These are phyloP conservation scores for Kwoniella europaea DNA, from an alignment of 768 basidiomycete genomes.

Conservation along the genomic window DNA sequence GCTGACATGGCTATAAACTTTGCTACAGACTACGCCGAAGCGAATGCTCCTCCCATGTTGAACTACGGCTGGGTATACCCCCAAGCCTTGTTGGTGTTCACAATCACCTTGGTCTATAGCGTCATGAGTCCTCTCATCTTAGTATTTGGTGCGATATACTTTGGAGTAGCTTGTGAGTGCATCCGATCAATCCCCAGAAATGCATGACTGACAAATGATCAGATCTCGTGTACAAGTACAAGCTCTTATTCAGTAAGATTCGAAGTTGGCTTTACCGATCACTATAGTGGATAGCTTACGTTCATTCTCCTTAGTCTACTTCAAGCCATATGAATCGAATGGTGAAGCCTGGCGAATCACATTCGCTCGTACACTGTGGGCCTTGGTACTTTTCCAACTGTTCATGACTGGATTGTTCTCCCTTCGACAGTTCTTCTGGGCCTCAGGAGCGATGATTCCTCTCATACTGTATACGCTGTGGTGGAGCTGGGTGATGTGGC, in stretches of 20 bases:
- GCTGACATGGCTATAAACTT: neutral
- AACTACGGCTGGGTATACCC: conserved; percentile 98
- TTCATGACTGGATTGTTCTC: conserved; percentile 98
- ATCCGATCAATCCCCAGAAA: neutral
- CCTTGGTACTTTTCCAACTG: conserved; percentile 85
- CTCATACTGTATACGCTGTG: conserved; percentile 74
- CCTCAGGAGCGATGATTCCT: conserved; percentile 72
- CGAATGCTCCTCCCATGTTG: conserved; percentile 97
- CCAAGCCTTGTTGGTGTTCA: conserved; percentile 93
- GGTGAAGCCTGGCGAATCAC: conserved; percentile 99
- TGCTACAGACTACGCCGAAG: conserved; percentile 83
- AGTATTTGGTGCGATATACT: conserved; percentile 93
- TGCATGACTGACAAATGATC: conserved; percentile 3
- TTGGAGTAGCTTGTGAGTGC: conserved; percentile 75
- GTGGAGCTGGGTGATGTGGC: conserved; percentile 80
- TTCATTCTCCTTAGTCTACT: conserved; percentile 72
- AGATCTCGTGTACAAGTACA: conserved; percentile 96
- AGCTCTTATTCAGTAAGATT: conserved; percentile 83
- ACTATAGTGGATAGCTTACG: neutral
- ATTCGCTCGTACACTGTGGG: conserved; percentile 88
- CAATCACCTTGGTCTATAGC: conserved; percentile 92
- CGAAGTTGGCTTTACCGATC: neutral
- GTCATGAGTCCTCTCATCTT: conserved; percentile 94
- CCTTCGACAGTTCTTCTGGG: conserved; percentile 66
- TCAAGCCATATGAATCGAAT: conserved; percentile 96